phyloP scores from a whole-genome alignment of 2,329 filamentous ascomycete species.

The Beauveria sp. region DNA sequence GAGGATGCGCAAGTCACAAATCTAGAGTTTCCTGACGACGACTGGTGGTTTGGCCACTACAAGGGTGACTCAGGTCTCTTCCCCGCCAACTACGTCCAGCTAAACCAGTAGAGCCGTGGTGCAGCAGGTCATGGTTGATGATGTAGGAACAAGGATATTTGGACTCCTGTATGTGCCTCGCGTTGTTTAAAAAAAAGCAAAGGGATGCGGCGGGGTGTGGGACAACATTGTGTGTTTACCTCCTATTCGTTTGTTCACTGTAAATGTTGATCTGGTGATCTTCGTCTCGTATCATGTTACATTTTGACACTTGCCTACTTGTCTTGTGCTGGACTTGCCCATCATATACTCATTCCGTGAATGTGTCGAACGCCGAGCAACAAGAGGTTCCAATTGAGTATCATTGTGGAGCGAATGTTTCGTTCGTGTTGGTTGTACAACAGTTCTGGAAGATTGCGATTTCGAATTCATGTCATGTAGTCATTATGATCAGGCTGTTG shows the following conservation, averaged over 20 bases:
- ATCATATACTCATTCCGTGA: not conserved
- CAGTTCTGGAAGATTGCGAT: no score
- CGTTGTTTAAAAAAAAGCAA: no score
- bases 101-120: conserved; percentile 29
- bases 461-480: no score
- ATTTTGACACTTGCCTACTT: not conserved
- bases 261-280: not conserved
- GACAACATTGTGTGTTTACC: not conserved
- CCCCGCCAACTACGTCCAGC: conserved; percentile 63
- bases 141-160: not conserved
- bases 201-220: not conserved
- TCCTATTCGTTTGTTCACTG: not conserved
- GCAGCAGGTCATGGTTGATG: not conserved
- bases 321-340: not conserved
- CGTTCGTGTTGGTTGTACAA: no score
- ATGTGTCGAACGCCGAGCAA: not conserved
- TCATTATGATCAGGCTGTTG: no score
- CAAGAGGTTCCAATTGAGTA: no score
- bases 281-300: not conserved
- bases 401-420: no score
- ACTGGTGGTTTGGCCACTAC: conserved; percentile 95
- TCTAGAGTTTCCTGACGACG: conserved; percentile 93
- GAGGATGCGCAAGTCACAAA: conserved; percentile 77
- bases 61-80: conserved; percentile 77
- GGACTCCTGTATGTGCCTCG: no score